Evolutionary conservation across 2,329 filamentous ascomycete species (phyloP).

Genomic region (Clarireedia monteithiana): DNA sequence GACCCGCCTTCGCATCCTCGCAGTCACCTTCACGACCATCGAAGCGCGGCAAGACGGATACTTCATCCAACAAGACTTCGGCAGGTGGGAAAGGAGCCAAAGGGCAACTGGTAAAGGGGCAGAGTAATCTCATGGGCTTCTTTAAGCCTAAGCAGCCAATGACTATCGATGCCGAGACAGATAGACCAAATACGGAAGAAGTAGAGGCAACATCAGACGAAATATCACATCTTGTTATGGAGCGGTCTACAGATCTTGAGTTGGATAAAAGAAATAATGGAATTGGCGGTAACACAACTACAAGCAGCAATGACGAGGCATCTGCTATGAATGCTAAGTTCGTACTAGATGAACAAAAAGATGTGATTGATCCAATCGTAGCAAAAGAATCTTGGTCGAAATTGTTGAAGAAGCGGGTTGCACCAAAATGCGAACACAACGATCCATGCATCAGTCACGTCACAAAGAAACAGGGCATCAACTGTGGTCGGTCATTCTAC

Average conservation of each 20-base stretch:
- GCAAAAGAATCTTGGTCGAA: slow-evolving; percentile 80
- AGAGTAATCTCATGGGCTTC: slow-evolving; percentile 58
- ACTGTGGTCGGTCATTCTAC: slow-evolving; percentile 63
- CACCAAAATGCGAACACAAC: slow-evolving; percentile 78
- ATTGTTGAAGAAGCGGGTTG: slow-evolving; percentile 65
- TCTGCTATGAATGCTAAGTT: not conserved
- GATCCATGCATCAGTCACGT: slow-evolving; percentile 78
- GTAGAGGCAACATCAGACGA: not conserved
- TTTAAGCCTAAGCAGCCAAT: slow-evolving; percentile 54
- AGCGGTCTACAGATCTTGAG: not conserved
- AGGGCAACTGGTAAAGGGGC: slow-evolving; percentile 39
- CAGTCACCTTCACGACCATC: slow-evolving; percentile 20
- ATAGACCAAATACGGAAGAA: not conserved
- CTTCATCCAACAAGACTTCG: slow-evolving; percentile 13
- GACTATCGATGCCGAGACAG: too few species aligned
- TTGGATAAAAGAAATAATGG: not conserved
- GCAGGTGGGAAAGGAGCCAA: slow-evolving; percentile 25
- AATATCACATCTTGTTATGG: too few species aligned
- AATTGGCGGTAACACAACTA: too few species aligned
- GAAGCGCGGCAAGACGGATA: slow-evolving; percentile 45
- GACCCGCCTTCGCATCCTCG: slow-evolving; percentile 8
- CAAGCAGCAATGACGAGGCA: too few species aligned
- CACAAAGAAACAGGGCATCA: slow-evolving; percentile 85
- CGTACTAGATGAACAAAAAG: slow-evolving; percentile 15
- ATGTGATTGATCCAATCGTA: slow-evolving; percentile 58